phyloP scores from a whole-genome alignment of 2,329 filamentous ascomycete genomes.

The Neofusicoccum ribis region DNA sequence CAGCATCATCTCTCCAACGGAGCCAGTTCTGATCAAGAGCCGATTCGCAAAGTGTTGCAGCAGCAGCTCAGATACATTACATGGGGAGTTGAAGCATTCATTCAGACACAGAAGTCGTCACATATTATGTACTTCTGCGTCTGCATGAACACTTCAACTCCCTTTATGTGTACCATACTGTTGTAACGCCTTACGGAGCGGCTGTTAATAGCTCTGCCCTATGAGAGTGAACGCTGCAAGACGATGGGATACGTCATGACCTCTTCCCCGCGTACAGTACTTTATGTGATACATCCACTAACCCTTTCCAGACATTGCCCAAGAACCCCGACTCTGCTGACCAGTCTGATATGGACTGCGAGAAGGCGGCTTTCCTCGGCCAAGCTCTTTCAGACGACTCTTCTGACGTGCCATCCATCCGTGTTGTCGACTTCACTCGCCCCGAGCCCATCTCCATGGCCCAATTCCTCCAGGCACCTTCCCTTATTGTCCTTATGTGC shows the following conservation, averaged over 20 bases:
- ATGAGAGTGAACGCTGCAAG: not conserved
- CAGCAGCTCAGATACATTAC: not conserved
- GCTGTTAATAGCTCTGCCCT: not conserved
- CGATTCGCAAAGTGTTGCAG: too few relatives aligned
- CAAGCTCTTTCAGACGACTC: constrained; percentile 37
- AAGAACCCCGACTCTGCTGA: not conserved
- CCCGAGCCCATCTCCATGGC: constrained; percentile 45
- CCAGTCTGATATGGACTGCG: constrained; percentile 38
- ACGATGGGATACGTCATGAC: not conserved
- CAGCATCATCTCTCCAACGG: not conserved
- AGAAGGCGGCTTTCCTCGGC: constrained; percentile 50
- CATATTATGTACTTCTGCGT: too few relatives aligned
- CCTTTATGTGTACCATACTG: too few relatives aligned
- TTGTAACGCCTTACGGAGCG: too few relatives aligned
- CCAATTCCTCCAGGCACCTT: constrained; percentile 49
- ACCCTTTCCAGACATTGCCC: constrained; percentile 14
- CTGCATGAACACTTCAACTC: too few relatives aligned
- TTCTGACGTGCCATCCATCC: constrained; percentile 37
- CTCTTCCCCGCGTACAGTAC: not conserved
- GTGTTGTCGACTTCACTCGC: constrained; percentile 33
- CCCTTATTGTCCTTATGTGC: constrained; percentile 47
- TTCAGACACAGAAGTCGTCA: too few relatives aligned
- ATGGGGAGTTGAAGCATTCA: constrained; percentile 11
- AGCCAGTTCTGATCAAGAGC: too few relatives aligned
- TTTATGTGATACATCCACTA: constrained; percentile 18